phyloP scores from a whole-genome alignment of 1,284 basidiomycete species.

The Ganoderma sinense region DNA sequence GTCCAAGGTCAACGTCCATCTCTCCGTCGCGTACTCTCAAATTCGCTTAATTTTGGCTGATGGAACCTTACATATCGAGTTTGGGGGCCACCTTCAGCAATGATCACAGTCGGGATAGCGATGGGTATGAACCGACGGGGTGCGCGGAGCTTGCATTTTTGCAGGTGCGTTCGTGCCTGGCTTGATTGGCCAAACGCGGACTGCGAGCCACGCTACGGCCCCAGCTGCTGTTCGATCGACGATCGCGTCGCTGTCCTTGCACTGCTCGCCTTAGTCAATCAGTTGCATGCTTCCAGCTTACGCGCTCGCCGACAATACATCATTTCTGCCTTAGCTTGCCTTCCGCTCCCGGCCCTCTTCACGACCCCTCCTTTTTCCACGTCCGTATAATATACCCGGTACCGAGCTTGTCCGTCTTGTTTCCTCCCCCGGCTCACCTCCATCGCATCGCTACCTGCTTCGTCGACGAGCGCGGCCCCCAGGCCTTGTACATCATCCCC shows the following conservation, averaged over 20 bases:
- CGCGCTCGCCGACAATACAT: conserved; percentile 31
- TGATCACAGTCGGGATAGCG: conserved; percentile 4
- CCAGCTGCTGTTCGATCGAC: conserved; percentile 30
- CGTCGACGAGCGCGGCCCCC: not conserved
- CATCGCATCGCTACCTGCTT: not conserved
- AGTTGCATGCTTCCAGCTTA: conserved; percentile 17
- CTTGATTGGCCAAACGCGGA: conserved; percentile 22
- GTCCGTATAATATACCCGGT: conserved; percentile 27
- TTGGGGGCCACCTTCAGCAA: not conserved
- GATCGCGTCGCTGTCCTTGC: conserved; percentile 29
- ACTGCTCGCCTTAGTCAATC: conserved; percentile 27
- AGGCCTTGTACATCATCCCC: not conserved
- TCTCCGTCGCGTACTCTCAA: not conserved
- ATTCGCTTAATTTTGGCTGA: not conserved
- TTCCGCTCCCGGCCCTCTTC: conserved; percentile 25
- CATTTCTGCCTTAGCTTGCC: conserved; percentile 28
- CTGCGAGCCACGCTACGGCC: conserved; percentile 25
- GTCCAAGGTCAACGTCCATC: not conserved
- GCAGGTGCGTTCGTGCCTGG: conserved; percentile 24
- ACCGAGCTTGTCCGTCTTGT: conserved; percentile 26
- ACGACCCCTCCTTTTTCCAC: conserved; percentile 25
- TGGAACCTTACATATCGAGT: not conserved
- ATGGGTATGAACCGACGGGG: not conserved
- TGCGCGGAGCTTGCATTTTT: conserved; percentile 16
- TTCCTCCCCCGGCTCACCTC: conserved; percentile 8